phyloP scores from a whole-genome alignment of 1,284 basidiomycete genomes.

The Trichosporon asahii region DNA sequence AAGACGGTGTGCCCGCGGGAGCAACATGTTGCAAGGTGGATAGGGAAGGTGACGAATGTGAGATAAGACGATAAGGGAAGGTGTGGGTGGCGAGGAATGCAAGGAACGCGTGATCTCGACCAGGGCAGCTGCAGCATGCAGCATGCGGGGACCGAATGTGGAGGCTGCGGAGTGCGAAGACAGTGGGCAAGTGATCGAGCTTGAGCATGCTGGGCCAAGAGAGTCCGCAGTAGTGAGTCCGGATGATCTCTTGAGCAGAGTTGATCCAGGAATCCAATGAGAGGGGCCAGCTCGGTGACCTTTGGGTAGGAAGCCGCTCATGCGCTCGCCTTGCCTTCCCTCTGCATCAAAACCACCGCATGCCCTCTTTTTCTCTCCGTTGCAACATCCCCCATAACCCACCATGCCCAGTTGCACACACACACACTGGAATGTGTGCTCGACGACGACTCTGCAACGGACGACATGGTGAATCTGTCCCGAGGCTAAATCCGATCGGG shows the following conservation, averaged over 20 bases:
- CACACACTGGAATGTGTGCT: neutral
- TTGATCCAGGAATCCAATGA: neutral
- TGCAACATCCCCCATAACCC: neutral
- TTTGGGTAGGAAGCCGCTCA: neutral
- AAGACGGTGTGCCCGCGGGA: neutral
- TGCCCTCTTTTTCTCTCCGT: neutral
- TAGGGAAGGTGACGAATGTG: neutral
- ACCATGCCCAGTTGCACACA: neutral
- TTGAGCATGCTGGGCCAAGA: neutral
- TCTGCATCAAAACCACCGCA: neutral
- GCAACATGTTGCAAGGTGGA: neutral
- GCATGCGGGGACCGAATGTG: neutral
- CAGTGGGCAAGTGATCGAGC: neutral
- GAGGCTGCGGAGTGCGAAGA: neutral
- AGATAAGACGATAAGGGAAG: neutral
- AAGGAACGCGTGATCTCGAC: no score
- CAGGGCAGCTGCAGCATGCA: neutral
- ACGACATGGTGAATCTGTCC: neutral
- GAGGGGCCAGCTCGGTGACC: neutral
- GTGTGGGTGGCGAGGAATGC: no score
- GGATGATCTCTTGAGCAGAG: neutral
- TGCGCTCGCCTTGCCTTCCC: neutral
- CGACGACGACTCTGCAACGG: neutral
- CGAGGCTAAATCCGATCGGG: neutral
- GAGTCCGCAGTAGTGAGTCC: neutral